Conservation (phyloP, 345 rosid species). For the Gossypioides kirkii region DNA sequence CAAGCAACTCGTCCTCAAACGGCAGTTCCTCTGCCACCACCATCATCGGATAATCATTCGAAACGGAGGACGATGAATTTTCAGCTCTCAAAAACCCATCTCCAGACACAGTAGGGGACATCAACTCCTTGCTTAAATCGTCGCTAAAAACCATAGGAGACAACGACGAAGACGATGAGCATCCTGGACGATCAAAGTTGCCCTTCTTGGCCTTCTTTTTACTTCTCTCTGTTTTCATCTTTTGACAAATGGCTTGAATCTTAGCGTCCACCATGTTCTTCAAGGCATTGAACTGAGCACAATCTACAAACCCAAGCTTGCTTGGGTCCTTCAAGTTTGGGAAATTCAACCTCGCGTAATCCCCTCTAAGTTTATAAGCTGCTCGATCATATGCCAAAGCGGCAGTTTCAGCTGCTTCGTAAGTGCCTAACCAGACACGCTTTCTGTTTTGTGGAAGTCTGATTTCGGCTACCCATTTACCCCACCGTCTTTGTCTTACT, state of each 20-base stretch:
- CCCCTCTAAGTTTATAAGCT: constrained; percentile 85
- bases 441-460: neutral
- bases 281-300: constrained; percentile 46
- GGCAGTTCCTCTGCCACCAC: constrained; percentile 29
- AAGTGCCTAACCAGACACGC: neutral
- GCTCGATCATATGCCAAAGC: constrained; percentile 94
- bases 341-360: constrained; percentile 68
- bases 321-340: constrained; percentile 68
- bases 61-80: constrained; percentile 43
- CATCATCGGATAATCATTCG: constrained; percentile 23
- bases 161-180: constrained; percentile 29
- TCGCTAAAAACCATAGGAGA: constrained; percentile 34
- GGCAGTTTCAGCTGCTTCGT: constrained; percentile 67
- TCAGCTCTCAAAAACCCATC: constrained; percentile 47
- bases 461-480: constrained; percentile 18
- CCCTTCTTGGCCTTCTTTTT: constrained; percentile 45
- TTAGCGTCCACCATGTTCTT: constrained; percentile 72
- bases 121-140: constrained; percentile 35
- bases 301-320: constrained; percentile 53
- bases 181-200: neutral
- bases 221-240: constrained; percentile 53
- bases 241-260: constrained; percentile 84
- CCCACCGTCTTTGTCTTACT: constrained; percentile 97
- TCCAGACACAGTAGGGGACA: constrained; percentile 35
- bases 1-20: constrained; percentile 53